Base-by-base conservation (phyloP, 2,329 filamentous ascomycete genomes). In the Aspergillus pseudonomiae region DNA sequence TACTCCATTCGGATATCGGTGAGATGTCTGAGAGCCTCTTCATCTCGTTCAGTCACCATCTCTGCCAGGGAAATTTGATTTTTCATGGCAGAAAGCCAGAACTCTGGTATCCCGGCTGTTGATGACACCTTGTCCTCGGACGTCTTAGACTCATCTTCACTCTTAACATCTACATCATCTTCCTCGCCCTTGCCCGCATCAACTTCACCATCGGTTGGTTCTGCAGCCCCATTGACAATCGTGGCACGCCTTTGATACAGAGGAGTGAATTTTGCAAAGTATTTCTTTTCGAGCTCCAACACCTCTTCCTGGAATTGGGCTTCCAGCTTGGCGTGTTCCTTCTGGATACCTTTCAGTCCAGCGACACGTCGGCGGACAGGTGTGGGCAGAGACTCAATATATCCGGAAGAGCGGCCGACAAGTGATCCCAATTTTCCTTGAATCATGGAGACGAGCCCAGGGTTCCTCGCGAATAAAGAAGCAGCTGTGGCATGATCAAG, bases 21-120 rank as follows among this genome's bases (percentile, higher is more conserved):
- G 63, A 99, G 86, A 76, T 90, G 86, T 83, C 96, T 96, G 63
- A 99, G 89, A 59, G 94, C 95, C 71, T 88, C 89, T 87, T 99
- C 95, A 77, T 99, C 95, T 69, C 93, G 91, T 74, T 98, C 95
- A 74, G 95, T 99, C 79, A 99, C 97, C 88, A 97, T 97, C 82
- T 99, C 96, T 62, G 94, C 93, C 62, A 99, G 89, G 34, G 94
- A 96, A 74, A 95, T 88, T 80, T 97, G 94, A 85, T 99, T 99
- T 88, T 99, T 99, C 94, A 99, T 98, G 72, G 96, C 94, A 66
- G 94, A 97, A 57, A 99, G 86, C 95, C 95, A 99, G 87, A 99
- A 99, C 82, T 99, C 95, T 67, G 95, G 95, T 67, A 99, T 97
- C 80, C 95, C 95, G 74, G 88, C 85, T 68, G 90, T 81, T 57